Evolutionary conservation across 345 rosid genomes (phyloP).

Genomic region (Salix dunnii): DNA sequence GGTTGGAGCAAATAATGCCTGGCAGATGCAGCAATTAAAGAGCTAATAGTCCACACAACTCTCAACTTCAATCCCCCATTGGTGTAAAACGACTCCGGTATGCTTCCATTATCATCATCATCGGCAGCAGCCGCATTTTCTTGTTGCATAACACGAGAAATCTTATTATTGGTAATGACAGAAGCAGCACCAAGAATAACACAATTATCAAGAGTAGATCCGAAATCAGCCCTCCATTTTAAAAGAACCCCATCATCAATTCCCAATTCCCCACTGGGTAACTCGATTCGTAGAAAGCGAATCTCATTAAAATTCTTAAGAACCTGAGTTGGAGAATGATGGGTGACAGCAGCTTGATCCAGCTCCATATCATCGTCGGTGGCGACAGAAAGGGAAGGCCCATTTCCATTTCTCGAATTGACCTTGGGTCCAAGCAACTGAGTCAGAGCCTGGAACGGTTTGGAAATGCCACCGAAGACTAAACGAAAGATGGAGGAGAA

Average conservation of each 20-base stretch:
- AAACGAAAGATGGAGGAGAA: conserved; percentile 51
- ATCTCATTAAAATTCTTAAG: conserved; percentile 84
- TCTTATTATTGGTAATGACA: conserved; percentile 22
- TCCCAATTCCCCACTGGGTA: conserved; percentile 83
- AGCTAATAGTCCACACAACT: conserved; percentile 97
- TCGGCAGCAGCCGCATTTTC: conserved; percentile 26
- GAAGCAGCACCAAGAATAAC: conserved; percentile 90
- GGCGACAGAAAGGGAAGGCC: conserved; percentile 36
- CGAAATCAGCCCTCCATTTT: conserved; percentile 96
- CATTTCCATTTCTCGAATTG: conserved; percentile 7
- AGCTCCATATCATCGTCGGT: conserved; percentile 45
- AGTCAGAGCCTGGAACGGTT: conserved; percentile 73
- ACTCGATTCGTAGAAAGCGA: conserved; percentile 73
- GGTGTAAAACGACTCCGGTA: conserved; percentile 93
- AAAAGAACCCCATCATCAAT: conserved; percentile 79
- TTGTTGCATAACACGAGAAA: neutral
- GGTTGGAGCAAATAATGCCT: conserved; percentile 88
- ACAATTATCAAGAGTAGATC: conserved; percentile 84
- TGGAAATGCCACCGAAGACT: conserved; percentile 63
- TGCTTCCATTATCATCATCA: conserved; percentile 73
- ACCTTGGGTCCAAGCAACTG: conserved; percentile 57
- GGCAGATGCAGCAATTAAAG: conserved; percentile 90
- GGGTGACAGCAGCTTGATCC: conserved; percentile 82
- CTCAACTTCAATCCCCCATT: conserved; percentile 85
- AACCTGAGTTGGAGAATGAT: conserved; percentile 94